Percentiles rank a stretch among this genome's conserved stretches.
phyloP scores from a whole-genome alignment of 1,284 basidiomycete species.

The Meira miltonrushii region DNA sequence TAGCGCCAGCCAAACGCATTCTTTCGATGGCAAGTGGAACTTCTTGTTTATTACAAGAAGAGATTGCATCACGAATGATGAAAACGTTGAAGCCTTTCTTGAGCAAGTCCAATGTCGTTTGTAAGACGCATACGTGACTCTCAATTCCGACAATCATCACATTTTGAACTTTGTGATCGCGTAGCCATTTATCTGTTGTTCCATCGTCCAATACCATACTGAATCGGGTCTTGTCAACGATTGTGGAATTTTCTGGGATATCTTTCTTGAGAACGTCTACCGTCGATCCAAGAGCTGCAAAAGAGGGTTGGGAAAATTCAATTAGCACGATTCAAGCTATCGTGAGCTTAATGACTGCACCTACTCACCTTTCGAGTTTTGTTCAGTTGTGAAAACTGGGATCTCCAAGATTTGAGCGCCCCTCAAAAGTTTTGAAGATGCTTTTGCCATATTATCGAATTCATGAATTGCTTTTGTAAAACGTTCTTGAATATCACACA shows the following conservation, averaged over 20 bases:
- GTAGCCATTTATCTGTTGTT: constrained; percentile 56
- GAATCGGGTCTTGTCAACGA: constrained; percentile 69
- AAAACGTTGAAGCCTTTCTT: constrained; percentile 60
- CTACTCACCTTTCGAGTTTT: constrained; percentile 68
- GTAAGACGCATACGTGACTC: constrained; percentile 83
- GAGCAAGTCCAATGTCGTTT: constrained; percentile 69
- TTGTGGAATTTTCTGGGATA: constrained; percentile 61
- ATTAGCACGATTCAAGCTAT: neutral
- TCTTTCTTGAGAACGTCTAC: constrained; percentile 60
- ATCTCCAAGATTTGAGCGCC: constrained; percentile 61
- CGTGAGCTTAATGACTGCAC: neutral
- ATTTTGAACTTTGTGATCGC: constrained; percentile 56
- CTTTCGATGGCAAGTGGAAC: constrained; percentile 56
- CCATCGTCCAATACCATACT: constrained; percentile 68
- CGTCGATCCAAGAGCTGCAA: constrained; percentile 66
- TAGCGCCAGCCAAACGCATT: constrained; percentile 69
- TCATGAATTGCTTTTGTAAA: constrained; percentile 30
- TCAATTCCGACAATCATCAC: constrained; percentile 77
- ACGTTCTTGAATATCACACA: constrained; percentile 43
- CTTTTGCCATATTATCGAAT: constrained; percentile 32
- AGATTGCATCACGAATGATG: constrained; percentile 77
- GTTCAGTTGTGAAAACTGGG: constrained; percentile 73
- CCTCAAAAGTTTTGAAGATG: constrained; percentile 36
- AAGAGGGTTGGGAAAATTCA: neutral
- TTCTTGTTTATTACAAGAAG: constrained; percentile 65